Conservation (phyloP, 2,329 filamentous ascomycete genomes). For the Cladosporium halotolerans region DNA sequence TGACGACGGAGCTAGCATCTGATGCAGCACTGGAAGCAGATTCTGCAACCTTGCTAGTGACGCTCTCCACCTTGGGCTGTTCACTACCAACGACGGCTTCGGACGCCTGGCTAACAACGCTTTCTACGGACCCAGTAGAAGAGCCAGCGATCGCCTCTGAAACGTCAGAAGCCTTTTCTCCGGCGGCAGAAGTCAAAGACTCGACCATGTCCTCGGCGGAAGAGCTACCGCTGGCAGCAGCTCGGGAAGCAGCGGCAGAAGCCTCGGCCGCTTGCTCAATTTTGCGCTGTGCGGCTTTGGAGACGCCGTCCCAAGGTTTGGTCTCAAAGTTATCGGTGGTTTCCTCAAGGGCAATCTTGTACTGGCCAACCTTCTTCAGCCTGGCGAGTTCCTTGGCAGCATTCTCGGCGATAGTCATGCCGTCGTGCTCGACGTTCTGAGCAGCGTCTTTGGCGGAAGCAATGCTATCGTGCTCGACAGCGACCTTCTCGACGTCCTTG, state of each 20-base stretch:
- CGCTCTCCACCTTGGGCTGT: slow-evolving; percentile 13
- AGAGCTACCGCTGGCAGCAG: slow-evolving; percentile 29
- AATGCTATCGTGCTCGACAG: slow-evolving; percentile 66
- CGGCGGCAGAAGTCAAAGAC: slow-evolving; percentile 29
- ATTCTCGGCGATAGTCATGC: slow-evolving; percentile 71
- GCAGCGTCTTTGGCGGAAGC: slow-evolving; percentile 60
- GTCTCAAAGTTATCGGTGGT: slow-evolving; percentile 71
- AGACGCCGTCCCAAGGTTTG: slow-evolving; percentile 55
- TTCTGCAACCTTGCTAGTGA: slow-evolving; percentile 12
- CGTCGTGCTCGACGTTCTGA: slow-evolving; percentile 66
- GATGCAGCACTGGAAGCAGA: slow-evolving; percentile 17
- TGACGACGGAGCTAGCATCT: slow-evolving; percentile 1
- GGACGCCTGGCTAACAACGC: slow-evolving; percentile 48
- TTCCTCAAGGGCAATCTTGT: slow-evolving; percentile 75
- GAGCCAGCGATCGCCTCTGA: slow-evolving; percentile 23
- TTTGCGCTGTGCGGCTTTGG: slow-evolving; percentile 34
- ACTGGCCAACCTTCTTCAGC: slow-evolving; percentile 75
- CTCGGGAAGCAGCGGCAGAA: slow-evolving; percentile 25
- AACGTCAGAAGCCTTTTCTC: slow-evolving; percentile 22
- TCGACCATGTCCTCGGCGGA: slow-evolving; percentile 32
- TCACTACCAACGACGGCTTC: slow-evolving; percentile 11
- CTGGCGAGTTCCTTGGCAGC: slow-evolving; percentile 73
- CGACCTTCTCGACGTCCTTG: slow-evolving; percentile 69
- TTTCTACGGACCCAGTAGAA: slow-evolving; percentile 43
- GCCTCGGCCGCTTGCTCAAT: slow-evolving; percentile 31